Evolutionary conservation across 306 rosid species (phyloP).

Genomic region (Lagenaria siceraria): DNA sequence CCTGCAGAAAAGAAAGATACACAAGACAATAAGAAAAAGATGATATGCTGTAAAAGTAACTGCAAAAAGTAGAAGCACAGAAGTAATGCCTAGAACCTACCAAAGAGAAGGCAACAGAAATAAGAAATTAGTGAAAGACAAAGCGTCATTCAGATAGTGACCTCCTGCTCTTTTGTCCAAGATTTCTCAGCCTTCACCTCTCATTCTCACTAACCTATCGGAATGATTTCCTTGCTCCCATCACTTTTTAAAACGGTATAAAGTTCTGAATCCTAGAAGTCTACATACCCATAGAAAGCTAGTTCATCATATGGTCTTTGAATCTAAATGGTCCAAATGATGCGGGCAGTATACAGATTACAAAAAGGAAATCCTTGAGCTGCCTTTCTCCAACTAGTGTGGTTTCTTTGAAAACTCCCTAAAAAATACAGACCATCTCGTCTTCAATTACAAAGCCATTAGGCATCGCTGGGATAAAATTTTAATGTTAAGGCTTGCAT

Average conservation of each 20-base stretch:
- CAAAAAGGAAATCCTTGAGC: too few relatives aligned
- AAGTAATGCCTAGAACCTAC: background rate
- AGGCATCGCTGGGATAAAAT: too few relatives aligned
- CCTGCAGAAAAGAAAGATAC: conserved; percentile 29
- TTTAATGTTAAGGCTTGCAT: too few relatives aligned
- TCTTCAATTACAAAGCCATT: too few relatives aligned
- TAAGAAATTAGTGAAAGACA: background rate
- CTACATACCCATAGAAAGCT: background rate
- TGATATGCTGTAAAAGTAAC: background rate
- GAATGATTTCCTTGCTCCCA: background rate
- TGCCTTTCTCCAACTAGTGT: too few relatives aligned
- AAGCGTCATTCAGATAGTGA: background rate
- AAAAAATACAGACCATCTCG: too few relatives aligned
- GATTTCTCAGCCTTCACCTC: background rate
- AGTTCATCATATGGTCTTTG: background rate
- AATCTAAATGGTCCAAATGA: background rate
- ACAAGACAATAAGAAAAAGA: conserved; percentile 2
- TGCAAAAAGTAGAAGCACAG: background rate
- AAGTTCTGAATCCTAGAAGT: background rate
- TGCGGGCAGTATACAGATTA: too few relatives aligned
- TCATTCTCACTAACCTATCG: background rate
- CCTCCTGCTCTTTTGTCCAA: background rate
- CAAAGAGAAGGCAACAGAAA: background rate
- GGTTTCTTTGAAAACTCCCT: too few relatives aligned
- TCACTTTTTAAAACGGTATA: background rate